Evolutionary conservation across 192 early-diverging fungal genomes (phyloP).

Genomic region (Backusella mclennaniae): DNA sequence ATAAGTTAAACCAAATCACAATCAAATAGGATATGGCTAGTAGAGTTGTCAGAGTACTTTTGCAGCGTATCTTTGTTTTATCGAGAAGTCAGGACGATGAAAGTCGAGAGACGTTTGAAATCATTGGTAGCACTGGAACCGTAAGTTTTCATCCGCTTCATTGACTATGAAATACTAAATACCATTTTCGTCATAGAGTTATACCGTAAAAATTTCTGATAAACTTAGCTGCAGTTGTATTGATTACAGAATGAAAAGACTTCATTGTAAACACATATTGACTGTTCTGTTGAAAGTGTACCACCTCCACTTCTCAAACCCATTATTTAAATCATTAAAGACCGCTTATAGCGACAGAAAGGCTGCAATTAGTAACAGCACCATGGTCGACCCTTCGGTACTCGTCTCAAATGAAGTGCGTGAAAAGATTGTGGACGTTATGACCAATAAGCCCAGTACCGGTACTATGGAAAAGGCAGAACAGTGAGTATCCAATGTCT

Average conservation of each 20-base stretch:
- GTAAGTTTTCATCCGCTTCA: conserved; percentile 3
- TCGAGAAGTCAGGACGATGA: not conserved
- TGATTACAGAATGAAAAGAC: not conserved
- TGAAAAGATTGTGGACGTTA: not conserved
- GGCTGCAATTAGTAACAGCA: not conserved
- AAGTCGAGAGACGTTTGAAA: not conserved
- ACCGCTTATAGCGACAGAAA: not conserved
- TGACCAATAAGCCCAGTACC: not conserved
- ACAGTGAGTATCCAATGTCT: not conserved
- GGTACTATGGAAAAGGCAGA: not conserved
- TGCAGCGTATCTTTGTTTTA: conserved; percentile 19
- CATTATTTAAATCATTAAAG: not conserved
- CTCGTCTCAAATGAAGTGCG: not conserved
- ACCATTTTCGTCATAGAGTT: not conserved
- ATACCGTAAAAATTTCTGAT: conserved; percentile 10
- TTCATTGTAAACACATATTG: conserved; percentile 27
- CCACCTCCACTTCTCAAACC: not conserved
- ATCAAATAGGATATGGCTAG: not conserved
- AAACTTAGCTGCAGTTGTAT: conserved; percentile 9
- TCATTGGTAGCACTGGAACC: conserved; percentile 24
- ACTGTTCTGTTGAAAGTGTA: conserved; percentile 23
- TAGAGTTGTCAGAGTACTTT: not conserved
- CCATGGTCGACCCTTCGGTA: not conserved
- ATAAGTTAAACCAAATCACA: not conserved
- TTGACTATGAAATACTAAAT: not conserved